A percentile compares a stretch with the other conserved stretches of the same genome.
Conservation (phyloP, 2,329 filamentous ascomycete species). For the Dactylonectria estremocensis region DNA sequence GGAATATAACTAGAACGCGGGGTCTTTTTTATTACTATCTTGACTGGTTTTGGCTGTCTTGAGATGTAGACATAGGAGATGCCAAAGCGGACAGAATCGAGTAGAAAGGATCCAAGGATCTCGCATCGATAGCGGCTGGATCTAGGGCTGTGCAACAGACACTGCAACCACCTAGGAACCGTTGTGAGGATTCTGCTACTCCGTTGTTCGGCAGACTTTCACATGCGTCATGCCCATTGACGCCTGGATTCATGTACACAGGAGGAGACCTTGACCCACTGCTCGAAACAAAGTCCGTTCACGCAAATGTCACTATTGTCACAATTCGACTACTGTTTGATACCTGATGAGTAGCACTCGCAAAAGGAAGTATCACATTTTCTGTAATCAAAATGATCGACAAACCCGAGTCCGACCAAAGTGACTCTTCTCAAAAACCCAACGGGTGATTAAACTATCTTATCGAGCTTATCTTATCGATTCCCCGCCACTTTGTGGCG, state of each 20-base stretch:
- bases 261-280: not conserved
- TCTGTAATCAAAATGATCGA: constrained; percentile 5
- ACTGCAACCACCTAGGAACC: not conserved
- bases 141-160: not conserved
- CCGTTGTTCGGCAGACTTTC: not conserved
- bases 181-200: not conserved
- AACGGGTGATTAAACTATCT: not conserved
- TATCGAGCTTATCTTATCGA: constrained; percentile 34
- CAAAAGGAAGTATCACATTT: not conserved
- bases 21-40: constrained; percentile 30
- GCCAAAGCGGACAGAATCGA: not conserved
- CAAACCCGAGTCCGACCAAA: constrained; percentile 12
- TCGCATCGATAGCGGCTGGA: no score
- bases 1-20: constrained; percentile 39
- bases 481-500: constrained; percentile 37
- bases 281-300: not conserved
- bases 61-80: not conserved
- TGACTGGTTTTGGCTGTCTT: not conserved
- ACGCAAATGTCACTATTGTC: not conserved
- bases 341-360: not conserved
- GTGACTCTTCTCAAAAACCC: not conserved
- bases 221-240: constrained; percentile 43
- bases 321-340: not conserved
- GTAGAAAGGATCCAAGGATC: no score
- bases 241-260: constrained; percentile 26